These are phyloP conservation scores for Irpex rosettiformis DNA, from an alignment of 1,284 basidiomycete genomes.

Conservation along the genomic window DNA sequence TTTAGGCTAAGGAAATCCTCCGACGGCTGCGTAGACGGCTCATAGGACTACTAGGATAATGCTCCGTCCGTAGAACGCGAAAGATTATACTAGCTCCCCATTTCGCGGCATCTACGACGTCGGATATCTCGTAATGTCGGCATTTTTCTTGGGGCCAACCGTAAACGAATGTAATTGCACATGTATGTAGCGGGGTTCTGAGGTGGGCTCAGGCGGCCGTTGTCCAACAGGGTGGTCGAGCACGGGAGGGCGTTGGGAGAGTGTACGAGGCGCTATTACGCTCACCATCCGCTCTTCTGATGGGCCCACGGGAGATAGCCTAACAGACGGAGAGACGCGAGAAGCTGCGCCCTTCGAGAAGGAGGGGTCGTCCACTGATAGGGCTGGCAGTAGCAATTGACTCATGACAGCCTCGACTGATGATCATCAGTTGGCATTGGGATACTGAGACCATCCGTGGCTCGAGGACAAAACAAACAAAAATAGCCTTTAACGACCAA, in stretches of 20 bases:
- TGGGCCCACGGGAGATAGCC: background rate
- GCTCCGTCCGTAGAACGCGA: background rate
- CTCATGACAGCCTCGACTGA: conserved; percentile 1
- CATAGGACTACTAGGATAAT: background rate
- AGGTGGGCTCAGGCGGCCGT: background rate
- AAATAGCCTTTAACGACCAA: background rate
- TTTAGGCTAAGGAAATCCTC: background rate
- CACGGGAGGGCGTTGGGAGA: background rate
- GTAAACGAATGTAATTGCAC: background rate
- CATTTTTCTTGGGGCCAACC: too few species aligned
- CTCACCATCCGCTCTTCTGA: background rate
- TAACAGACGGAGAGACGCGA: background rate
- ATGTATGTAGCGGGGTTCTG: background rate
- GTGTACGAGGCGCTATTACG: background rate
- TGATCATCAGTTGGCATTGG: background rate
- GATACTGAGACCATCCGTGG: background rate
- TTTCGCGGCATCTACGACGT: background rate
- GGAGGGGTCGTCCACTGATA: background rate
- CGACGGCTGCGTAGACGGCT: background rate
- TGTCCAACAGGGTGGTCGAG: background rate
- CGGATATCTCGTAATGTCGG: too few species aligned
- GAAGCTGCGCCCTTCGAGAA: background rate
- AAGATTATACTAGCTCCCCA: background rate
- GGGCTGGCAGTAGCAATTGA: background rate
- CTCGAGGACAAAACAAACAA: background rate